phyloP scores from a whole-genome alignment of 2,329 filamentous ascomycete species.

The Pseudopyricularia cyperi region DNA sequence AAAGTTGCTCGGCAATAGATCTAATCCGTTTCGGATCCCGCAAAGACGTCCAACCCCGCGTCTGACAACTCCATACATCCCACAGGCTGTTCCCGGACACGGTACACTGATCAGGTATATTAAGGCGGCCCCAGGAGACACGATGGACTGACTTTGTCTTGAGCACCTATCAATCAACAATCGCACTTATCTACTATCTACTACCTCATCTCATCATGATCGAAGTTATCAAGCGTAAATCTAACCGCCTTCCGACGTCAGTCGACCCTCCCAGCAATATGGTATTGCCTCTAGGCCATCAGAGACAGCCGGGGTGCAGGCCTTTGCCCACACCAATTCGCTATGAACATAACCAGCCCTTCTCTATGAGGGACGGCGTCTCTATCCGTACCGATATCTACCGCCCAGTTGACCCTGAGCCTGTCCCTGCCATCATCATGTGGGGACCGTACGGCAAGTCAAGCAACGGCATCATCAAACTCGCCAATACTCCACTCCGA shows the following conservation, averaged over 20 bases:
- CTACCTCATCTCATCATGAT: background rate
- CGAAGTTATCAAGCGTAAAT: background rate
- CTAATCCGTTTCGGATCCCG: no score
- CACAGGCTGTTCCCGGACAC: no score
- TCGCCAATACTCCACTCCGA: background rate
- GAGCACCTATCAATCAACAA: no score
- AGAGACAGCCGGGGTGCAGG: background rate
- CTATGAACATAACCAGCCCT: constrained; percentile 11
- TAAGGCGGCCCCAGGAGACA: no score
- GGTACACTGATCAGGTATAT: no score
- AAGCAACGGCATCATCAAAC: constrained; percentile 8
- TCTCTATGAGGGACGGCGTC: constrained; percentile 14
- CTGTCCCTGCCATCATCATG: constrained; percentile 14
- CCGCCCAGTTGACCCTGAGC: constrained; percentile 8
- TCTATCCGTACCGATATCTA: constrained; percentile 14
- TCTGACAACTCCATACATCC: no score
- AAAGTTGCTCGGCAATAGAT: no score
- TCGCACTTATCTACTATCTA: no score
- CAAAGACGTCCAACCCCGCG: no score
- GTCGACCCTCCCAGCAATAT: background rate
- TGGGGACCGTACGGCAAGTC: constrained; percentile 16
- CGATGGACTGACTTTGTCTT: no score
- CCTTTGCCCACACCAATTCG: background rate
- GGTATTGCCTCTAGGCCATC: background rate
- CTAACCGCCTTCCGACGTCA: background rate